A percentile compares a stretch with the other conserved stretches of the same genome.
phyloP scores from a whole-genome alignment of 441 rosid species.

The Pelargonium fulgidum region DNA sequence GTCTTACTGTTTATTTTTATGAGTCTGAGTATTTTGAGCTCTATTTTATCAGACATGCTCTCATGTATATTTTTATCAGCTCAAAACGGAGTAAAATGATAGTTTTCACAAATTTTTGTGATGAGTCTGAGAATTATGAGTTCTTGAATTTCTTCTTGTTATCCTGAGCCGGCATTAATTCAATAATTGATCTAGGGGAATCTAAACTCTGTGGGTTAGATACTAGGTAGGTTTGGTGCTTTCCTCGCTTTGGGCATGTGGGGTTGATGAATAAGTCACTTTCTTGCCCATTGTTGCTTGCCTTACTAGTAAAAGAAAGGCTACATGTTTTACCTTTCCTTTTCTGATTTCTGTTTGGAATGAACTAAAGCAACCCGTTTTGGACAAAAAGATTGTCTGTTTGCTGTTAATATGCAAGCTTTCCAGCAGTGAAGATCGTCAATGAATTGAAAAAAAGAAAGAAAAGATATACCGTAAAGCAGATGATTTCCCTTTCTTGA shows the following conservation, averaged over 20 bases:
- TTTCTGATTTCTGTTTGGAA: constrained; percentile 20
- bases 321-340: constrained; percentile 20
- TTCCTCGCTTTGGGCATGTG: constrained; percentile 28
- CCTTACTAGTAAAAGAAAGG: constrained; percentile 24
- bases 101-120: background rate
- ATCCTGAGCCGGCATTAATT: background rate
- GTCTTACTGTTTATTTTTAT: background rate
- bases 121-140: background rate
- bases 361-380: constrained; percentile 17
- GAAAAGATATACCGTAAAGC: constrained; percentile 23
- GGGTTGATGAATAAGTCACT: constrained; percentile 32
- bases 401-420: constrained; percentile 25
- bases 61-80: too few relatives aligned
- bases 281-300: constrained; percentile 27
- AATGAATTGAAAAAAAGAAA: constrained; percentile 20
- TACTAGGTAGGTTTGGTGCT: constrained; percentile 23
- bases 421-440: constrained; percentile 27
- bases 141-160: background rate
- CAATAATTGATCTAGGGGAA: background rate
- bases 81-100: too few relatives aligned
- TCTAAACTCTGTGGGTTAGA: constrained; percentile 25
- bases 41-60: too few relatives aligned
- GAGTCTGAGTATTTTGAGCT: background rate
- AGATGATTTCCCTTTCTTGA: constrained; percentile 23
- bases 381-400: constrained; percentile 21